Base-by-base conservation (phyloP, 2,329 filamentous ascomycete genomes). In the Hypoxylon rubiginosum region DNA sequence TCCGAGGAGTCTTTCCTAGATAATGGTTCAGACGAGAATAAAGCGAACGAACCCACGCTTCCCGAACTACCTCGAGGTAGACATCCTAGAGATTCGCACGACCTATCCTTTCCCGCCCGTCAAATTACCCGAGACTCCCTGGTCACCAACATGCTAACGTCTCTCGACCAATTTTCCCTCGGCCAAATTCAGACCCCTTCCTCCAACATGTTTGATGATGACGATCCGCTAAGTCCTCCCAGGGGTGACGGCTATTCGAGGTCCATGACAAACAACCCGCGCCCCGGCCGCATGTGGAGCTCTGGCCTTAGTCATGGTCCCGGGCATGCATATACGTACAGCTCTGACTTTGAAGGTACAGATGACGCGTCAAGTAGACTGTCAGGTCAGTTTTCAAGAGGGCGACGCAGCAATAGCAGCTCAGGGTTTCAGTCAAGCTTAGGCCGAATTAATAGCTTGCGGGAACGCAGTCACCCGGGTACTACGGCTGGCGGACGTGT, bases 91-190 rank as follows among this genome's bases (percentile, higher is more conserved):
- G 90, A 94, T 80, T 93, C 91, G 52, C 94, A 97, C 83, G 94
- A 97, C 78, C 85, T 97, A 67, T 94, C 92, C 62, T 85, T 97
- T 73, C 90, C 90, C 54, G 88, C 91, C 52, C 85, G 90, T 66
- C 88, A 92, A 77, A 89, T 92, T 68, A 93, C 92, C 43, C 90
- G 95, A 72, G 93, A 97, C 76, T 97, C 94, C 36, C 90, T 99
- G 71, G 93, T 99, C 64, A 92, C 96, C 79, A 97, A 97, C 79
- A 96, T 99, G 91, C 89, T 98, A 66, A 85, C 96, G 70, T 97
- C 94, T 43, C 90, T 99, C 69, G 95, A 97, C 80, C 92, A 95
- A 79, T 89, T 95, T 76, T 90, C 88, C 43, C 84, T 87, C 72
- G 83, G 79, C 48, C 83, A 86, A 71, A 76, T 80, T 49, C 74